Evolutionary conservation across 2,329 filamentous ascomycete genomes (phyloP).

Genomic region (Aspergillus fructus): DNA sequence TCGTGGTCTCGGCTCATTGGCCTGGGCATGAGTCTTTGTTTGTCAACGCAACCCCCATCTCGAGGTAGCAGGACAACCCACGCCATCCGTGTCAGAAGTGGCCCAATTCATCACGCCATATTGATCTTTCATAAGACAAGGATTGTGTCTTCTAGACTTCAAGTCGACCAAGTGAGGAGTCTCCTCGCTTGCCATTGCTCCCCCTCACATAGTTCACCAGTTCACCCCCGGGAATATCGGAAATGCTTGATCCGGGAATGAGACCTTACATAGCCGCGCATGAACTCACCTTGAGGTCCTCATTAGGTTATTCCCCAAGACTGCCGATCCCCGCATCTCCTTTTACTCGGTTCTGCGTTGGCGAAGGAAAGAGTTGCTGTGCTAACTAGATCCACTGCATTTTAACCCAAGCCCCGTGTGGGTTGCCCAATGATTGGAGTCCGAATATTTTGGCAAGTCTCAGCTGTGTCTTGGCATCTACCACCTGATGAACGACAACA

Average conservation of each 20-base stretch:
- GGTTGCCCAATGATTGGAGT: background rate
- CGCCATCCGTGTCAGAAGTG: constrained; percentile 5
- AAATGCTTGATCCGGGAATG: background rate
- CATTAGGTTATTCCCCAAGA: constrained; percentile 5
- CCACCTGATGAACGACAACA: background rate
- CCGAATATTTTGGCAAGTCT: background rate
- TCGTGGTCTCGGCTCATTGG: background rate
- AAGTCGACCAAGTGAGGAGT: background rate
- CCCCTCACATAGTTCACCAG: background rate
- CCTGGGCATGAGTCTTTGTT: background rate
- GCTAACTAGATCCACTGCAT: background rate
- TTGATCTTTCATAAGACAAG: background rate
- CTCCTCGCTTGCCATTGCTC: background rate
- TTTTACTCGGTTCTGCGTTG: constrained; percentile 2
- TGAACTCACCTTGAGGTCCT: background rate
- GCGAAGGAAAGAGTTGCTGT: background rate
- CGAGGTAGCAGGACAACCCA: background rate
- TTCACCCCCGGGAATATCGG: background rate
- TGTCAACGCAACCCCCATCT: background rate
- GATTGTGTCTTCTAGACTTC: background rate
- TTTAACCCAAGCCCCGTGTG: background rate
- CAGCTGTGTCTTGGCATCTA: background rate
- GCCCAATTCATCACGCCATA: constrained; percentile 7
- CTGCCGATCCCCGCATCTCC: background rate
- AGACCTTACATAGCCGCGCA: background rate